These are phyloP conservation scores for Orbilia brochopaga DNA, from an alignment of 2,329 filamentous ascomycete species.

Conservation along the genomic window DNA sequence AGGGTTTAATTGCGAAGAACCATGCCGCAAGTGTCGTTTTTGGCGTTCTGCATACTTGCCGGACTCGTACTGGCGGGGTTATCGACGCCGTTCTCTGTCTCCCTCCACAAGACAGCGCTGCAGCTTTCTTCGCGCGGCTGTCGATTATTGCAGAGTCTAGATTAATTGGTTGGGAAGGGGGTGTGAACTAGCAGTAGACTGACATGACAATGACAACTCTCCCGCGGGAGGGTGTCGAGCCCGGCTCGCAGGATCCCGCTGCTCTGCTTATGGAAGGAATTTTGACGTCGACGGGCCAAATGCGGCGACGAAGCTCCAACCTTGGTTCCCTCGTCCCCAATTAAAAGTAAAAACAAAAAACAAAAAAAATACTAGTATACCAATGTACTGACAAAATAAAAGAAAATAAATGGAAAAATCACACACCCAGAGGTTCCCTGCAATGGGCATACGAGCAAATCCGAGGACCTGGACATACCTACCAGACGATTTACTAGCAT, in stretches of 20 bases:
- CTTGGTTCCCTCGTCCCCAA: no score
- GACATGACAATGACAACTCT: slow-evolving; percentile 36
- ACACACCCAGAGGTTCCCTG: no score
- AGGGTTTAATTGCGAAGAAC: slow-evolving; percentile 48
- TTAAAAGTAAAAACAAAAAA: slow-evolving; percentile 9
- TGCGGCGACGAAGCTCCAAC: slow-evolving; percentile 19
- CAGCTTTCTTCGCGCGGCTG: no score
- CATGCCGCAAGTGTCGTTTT: slow-evolving; percentile 40
- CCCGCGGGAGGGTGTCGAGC: slow-evolving; percentile 43
- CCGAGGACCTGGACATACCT: no score
- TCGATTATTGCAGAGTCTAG: not conserved
- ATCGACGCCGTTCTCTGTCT: slow-evolving; percentile 11
- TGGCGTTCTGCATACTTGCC: slow-evolving; percentile 46
- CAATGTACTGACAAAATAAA: no score
- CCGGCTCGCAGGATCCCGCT: slow-evolving; percentile 25
- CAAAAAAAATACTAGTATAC: no score
- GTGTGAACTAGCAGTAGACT: slow-evolving; percentile 35
- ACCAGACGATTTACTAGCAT: no score
- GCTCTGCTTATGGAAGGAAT: slow-evolving; percentile 43
- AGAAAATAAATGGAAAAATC: no score
- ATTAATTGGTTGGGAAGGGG: not conserved
- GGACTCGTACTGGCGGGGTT: slow-evolving; percentile 31
- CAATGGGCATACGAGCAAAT: no score
- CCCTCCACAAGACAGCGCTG: no score
- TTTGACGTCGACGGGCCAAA: slow-evolving; percentile 46